Conservation (phyloP, 1,284 basidiomycete genomes). For the Erythrobasidium hasegawianum region DNA sequence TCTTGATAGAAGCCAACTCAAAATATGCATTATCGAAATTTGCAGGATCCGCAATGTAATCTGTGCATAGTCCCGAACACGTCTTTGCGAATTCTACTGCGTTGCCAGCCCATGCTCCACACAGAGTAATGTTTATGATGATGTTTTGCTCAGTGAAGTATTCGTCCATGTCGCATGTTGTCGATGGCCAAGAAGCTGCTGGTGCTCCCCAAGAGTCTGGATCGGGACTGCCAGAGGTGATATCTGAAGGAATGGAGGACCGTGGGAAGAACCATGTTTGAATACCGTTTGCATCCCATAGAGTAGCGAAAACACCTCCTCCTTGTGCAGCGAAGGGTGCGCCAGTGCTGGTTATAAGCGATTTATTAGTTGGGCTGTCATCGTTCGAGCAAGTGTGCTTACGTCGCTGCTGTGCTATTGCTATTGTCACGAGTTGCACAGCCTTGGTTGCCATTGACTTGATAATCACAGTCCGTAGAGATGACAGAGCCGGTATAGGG, state of each 20-base stretch:
- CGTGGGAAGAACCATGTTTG: slow-evolving; percentile 61
- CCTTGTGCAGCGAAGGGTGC: slow-evolving; percentile 49
- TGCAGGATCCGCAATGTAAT: slow-evolving; percentile 60
- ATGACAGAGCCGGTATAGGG: slow-evolving; percentile 23
- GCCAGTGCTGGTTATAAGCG: slow-evolving; percentile 31
- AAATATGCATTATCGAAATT: slow-evolving; percentile 54
- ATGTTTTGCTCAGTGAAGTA: slow-evolving; percentile 67
- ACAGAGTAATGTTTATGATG: slow-evolving; percentile 60
- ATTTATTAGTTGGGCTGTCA: too few relatives aligned
- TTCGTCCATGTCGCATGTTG: slow-evolving; percentile 60
- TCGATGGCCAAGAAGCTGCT: slow-evolving; percentile 61
- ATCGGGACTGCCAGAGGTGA: slow-evolving; percentile 54
- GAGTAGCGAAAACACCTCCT: slow-evolving; percentile 74
- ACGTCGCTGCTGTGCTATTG: slow-evolving; percentile 53
- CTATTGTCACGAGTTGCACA: slow-evolving; percentile 61
- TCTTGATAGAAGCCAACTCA: slow-evolving; percentile 28
- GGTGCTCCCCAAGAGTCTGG: slow-evolving; percentile 56
- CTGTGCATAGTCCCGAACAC: slow-evolving; percentile 66
- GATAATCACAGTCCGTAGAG: slow-evolving; percentile 36
- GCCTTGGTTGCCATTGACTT: slow-evolving; percentile 57
- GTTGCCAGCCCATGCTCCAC: slow-evolving; percentile 55
- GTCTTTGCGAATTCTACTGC: slow-evolving; percentile 57
- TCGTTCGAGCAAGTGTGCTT: too few relatives aligned
- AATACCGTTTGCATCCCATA: slow-evolving; percentile 65
- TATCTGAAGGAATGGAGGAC: slow-evolving; percentile 63